Percentiles rank a stretch among this genome's conserved stretches.
These are phyloP conservation scores for Penicillium samsonianum DNA, from an alignment of 495 filamentous ascomycete genomes.

Conservation along the genomic window DNA sequence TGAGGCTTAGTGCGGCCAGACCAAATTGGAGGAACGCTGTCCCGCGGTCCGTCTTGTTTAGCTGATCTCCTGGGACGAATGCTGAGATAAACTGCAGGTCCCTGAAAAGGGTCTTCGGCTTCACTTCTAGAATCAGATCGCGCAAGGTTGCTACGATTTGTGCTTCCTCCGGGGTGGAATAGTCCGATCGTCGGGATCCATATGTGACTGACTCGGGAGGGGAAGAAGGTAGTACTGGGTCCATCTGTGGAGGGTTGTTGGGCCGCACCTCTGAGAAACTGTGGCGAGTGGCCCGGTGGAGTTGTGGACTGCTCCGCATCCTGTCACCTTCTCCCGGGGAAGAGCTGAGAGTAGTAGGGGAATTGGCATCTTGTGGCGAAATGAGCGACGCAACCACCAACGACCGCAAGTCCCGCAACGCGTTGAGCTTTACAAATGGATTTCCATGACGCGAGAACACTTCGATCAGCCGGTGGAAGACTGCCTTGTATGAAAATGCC, in stretches of 20 bases:
- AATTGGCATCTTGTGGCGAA: conserved; percentile 48
- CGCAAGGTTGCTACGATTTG: conserved; percentile 77
- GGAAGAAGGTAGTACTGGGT: conserved; percentile 25
- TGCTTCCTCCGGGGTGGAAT: conserved; percentile 49
- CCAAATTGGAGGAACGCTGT: conserved; percentile 96
- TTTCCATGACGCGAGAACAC: conserved; percentile 91
- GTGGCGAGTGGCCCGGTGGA: conserved; percentile 30
- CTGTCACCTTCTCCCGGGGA: conserved; percentile 7
- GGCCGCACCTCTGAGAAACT: conserved; percentile 39
- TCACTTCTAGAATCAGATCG: conserved; percentile 72
- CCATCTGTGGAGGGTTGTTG: conserved; percentile 17
- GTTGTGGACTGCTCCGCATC: conserved; percentile 6
- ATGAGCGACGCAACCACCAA: conserved; percentile 74
- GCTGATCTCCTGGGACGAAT: conserved; percentile 76
- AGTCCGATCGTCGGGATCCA: conserved; percentile 42
- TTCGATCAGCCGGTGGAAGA: conserved; percentile 76
- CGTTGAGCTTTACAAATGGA: conserved; percentile 81
- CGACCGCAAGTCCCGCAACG: conserved; percentile 78
- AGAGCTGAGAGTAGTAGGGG: conserved; percentile 10
- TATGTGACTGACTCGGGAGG: conserved; percentile 39
- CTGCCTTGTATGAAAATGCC: conserved; percentile 68
- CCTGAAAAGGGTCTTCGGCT: conserved; percentile 89
- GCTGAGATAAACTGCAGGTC: conserved; percentile 95
- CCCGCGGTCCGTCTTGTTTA: conserved; percentile 83
- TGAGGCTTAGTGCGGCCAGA: conserved; percentile 81